Evolutionary conservation across 1,284 basidiomycete species (phyloP), one percentile per base, ranked within the genome.

Genomic region (Agroathelia rolfsii): DNA sequence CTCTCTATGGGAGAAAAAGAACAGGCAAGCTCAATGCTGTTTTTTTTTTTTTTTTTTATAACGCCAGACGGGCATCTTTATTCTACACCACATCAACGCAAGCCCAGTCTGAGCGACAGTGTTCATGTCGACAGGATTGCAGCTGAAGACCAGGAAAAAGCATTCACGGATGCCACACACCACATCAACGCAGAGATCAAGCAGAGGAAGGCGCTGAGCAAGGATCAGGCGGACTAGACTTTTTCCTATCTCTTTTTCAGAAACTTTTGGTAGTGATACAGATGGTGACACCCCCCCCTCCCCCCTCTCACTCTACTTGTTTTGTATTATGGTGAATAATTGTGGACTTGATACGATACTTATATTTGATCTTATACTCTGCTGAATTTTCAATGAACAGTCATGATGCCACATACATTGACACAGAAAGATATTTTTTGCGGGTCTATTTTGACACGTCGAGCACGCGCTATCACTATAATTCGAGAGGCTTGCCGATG

Each of bases 51-150:
- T n/a, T n/a, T n/a, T n/a, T n/a, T n/a, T n/a, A n/a, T n/a, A n/a
- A n/a, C n/a, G n/a, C n/a, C n/a, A n/a, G n/a, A n/a, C n/a, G n/a
- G n/a, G n/a, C n/a, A n/a, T n/a, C n/a, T n/a, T n/a, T n/a, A n/a
- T n/a, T n/a, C n/a, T n/a, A n/a, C n/a, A n/a, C n/a, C n/a, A n/a
- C 63, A 77, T 34, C 55, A 60, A 39, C 62, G 83, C 35, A 75
- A 66, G 48, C 55, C 61, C 20, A 83, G 76, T 40, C 61, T 86
- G 20, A 69, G 71, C 5, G 74, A 79, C 48, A 61, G 62, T 24
- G 65, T 86, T 18, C 52, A 69, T 6, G 76, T 86, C 1, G 61
- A 63, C 39, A 63, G 76, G 19, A 72, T 85, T 44, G 73, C 74
- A 4, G 60, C 54, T 26, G 53, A 79, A 40, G 67, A 76, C 43